phyloP scores from a whole-genome alignment of 2,329 filamentous ascomycete genomes.

The Spiromastix sp. region DNA sequence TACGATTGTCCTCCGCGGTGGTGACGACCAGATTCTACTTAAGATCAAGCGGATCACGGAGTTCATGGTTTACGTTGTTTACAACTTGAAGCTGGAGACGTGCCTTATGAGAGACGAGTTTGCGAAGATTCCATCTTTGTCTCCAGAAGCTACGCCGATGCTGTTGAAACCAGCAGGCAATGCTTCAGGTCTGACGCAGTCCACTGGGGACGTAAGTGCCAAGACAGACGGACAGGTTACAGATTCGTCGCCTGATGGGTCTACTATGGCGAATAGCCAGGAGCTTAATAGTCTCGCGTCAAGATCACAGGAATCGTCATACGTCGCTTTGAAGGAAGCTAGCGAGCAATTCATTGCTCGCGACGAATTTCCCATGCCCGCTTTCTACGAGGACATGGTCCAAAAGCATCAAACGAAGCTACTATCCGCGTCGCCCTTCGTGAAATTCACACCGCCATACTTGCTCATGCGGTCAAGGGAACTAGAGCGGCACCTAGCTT shows the following conservation, averaged over 20 bases:
- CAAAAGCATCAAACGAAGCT: conserved; percentile 88
- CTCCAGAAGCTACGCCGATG: conserved; percentile 8
- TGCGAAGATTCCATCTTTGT: conserved; percentile 57
- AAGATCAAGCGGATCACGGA: conserved; percentile 90
- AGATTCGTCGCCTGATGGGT: not conserved
- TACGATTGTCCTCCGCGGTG: conserved; percentile 83
- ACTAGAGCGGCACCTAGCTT: conserved; percentile 73
- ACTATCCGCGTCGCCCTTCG: conserved; percentile 88
- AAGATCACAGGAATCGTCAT: conserved; percentile 11
- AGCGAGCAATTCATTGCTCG: conserved; percentile 10
- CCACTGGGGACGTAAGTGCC: not conserved
- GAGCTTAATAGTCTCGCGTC: conserved; percentile 10
- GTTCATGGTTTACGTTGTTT: conserved; percentile 98
- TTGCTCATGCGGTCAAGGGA: conserved; percentile 85
- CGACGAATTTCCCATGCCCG: conserved; percentile 56
- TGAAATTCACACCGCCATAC: conserved; percentile 90
- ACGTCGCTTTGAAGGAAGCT: conserved; percentile 10
- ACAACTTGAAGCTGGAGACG: conserved; percentile 92
- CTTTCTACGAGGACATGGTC: conserved; percentile 91
- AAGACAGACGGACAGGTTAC: not conserved
- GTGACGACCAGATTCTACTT: conserved; percentile 57
- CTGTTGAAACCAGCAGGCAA: conserved; percentile 8
- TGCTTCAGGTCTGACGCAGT: not conserved
- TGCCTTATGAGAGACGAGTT: conserved; percentile 90
- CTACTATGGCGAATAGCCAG: conserved; percentile 6